Evolutionary conservation across 164 flowering plant genomes (phyloP).

Genomic region (Magnolia changhungtana): DNA sequence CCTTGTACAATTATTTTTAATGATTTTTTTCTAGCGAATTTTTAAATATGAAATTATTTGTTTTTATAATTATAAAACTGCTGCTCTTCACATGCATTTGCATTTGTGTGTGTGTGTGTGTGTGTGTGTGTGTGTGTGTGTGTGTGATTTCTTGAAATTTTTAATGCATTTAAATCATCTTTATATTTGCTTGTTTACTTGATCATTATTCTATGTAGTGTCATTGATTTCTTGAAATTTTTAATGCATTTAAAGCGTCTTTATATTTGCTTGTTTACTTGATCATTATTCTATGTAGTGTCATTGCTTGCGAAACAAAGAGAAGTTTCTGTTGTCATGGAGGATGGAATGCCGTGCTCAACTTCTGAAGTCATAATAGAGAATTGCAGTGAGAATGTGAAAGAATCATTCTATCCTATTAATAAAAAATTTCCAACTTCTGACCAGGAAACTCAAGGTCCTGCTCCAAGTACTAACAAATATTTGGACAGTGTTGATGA

Average conservation of each 20-base stretch:
- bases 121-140: too few relatives aligned
- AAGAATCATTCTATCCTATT: slow-evolving; percentile 15
- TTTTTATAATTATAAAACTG: background rate
- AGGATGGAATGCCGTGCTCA: slow-evolving; percentile 19
- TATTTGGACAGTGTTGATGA: background rate
- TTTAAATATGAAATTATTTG: too few relatives aligned
- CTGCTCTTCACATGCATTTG: background rate
- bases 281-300: slow-evolving; percentile 36
- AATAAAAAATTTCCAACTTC: slow-evolving; percentile 14
- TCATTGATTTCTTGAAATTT: slow-evolving; percentile 64
- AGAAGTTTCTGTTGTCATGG: slow-evolving; percentile 25
- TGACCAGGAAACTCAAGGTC: slow-evolving; percentile 15
- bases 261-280: slow-evolving; percentile 5
- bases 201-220: slow-evolving; percentile 36
- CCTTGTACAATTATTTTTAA: too few relatives aligned
- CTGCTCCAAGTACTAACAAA: background rate
- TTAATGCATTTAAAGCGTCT: background rate
- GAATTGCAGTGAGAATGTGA: slow-evolving; percentile 22
- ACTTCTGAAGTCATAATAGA: slow-evolving; percentile 8
- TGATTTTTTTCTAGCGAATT: background rate
- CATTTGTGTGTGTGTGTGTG: background rate
- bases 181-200: slow-evolving; percentile 5
- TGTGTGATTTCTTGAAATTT: too few relatives aligned
- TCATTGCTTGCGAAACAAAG: slow-evolving; percentile 65
- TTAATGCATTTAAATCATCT: background rate